Evolutionary conservation across 345 rosid genomes (phyloP).

Genomic region (Crucihimalaya himalaica): DNA sequence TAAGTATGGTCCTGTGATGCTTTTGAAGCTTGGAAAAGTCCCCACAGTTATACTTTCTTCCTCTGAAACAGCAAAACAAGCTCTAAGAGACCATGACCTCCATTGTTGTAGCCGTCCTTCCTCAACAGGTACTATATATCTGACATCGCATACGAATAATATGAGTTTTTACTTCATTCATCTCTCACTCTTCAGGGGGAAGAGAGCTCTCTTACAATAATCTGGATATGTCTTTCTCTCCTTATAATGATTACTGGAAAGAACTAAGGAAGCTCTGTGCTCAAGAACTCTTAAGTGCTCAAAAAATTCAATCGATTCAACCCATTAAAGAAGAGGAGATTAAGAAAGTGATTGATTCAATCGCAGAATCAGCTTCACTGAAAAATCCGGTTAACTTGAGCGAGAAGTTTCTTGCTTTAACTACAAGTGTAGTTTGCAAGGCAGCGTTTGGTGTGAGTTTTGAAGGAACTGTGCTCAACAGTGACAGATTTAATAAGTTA

Average conservation of each 20-base stretch:
- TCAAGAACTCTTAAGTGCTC: constrained; percentile 43
- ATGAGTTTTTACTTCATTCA: neutral
- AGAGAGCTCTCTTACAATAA: constrained; percentile 44
- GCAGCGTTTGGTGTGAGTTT: constrained; percentile 46
- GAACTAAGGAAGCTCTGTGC: constrained; percentile 43
- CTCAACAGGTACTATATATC: neutral
- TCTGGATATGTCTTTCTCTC: constrained; percentile 45
- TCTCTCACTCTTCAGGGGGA: constrained; percentile 17
- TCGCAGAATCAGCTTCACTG: constrained; percentile 18
- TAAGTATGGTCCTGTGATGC: constrained; percentile 38
- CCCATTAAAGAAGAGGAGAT: constrained; percentile 47
- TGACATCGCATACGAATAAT: neutral
- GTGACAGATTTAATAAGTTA: constrained; percentile 29
- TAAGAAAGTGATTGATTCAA: constrained; percentile 30
- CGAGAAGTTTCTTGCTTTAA: constrained; percentile 26
- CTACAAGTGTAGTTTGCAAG: constrained; percentile 36
- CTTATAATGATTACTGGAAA: constrained; percentile 43
- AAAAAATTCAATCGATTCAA: constrained; percentile 33
- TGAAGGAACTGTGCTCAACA: constrained; percentile 30
- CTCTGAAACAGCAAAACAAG: constrained; percentile 22
- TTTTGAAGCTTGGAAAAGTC: constrained; percentile 30
- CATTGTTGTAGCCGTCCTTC: constrained; percentile 20
- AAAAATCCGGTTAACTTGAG: constrained; percentile 28
- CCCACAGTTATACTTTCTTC: constrained; percentile 32
- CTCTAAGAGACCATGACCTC: constrained; percentile 2